Percentiles rank a stretch among this genome's conserved stretches.
These are phyloP conservation scores for Naganishia onofrii DNA, from an alignment of 768 basidiomycete species.

Conservation along the genomic window DNA sequence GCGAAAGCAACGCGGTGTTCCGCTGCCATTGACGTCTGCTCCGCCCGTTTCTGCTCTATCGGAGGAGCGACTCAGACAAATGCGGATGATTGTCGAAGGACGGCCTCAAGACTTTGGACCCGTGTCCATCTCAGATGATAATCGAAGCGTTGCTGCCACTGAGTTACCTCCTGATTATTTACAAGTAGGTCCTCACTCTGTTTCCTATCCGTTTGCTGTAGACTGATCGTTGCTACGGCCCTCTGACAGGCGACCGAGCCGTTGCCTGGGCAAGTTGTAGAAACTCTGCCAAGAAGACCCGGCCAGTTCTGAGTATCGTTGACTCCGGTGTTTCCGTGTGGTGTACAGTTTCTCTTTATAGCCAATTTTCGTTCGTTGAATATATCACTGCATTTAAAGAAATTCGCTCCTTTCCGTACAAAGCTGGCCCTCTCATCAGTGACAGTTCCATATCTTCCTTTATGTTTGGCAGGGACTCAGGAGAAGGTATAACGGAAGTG, in stretches of 20 bases:
- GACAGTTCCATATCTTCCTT: background rate
- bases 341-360: background rate
- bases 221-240: background rate
- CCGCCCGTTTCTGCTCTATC: background rate
- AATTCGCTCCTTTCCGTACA: background rate
- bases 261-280: conserved; percentile 1
- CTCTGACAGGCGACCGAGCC: conserved; percentile 10
- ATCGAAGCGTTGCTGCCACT: background rate
- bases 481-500: background rate
- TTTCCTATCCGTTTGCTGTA: background rate
- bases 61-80: background rate
- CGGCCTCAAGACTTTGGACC: conserved; percentile 14
- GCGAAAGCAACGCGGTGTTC: background rate
- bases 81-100: conserved; percentile 10
- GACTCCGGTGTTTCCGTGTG: background rate
- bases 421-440: background rate
- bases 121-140: background rate
- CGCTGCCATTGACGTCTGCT: background rate
- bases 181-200: background rate
- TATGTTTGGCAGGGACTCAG: background rate
- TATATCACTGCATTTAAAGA: background rate
- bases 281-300: background rate
- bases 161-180: conserved; percentile 14
- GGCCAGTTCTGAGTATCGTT: background rate
- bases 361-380: background rate